Evolutionary conservation across 352 stramenopile genomes (phyloP).

Genomic region (Elongisporangium undulatum): DNA sequence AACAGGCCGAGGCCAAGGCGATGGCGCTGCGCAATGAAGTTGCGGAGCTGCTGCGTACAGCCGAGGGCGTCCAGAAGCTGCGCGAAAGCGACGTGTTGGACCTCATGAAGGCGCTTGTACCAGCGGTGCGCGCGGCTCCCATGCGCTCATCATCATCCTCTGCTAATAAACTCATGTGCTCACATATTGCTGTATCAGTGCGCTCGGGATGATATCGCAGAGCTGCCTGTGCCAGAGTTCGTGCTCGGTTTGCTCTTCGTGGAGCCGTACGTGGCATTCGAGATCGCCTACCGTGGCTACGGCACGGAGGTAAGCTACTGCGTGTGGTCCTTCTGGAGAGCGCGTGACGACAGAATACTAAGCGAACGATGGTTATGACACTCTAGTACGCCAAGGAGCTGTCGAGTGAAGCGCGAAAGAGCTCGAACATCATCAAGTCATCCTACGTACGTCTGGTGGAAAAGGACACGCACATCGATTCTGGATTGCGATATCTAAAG

Average conservation of each 20-base stretch:
- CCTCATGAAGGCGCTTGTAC: conserved; percentile 64
- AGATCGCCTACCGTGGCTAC: conserved; percentile 57
- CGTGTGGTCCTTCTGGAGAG: background rate
- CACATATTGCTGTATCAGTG: conserved; percentile 16
- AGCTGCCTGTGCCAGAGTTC: conserved; percentile 77
- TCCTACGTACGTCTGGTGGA: conserved; percentile 44
- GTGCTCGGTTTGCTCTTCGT: conserved; percentile 78
- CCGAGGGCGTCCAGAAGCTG: conserved; percentile 57
- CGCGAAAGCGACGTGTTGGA: conserved; percentile 41
- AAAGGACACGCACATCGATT: background rate
- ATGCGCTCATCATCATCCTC: background rate
- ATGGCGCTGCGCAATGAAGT: conserved; percentile 47
- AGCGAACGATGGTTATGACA: background rate
- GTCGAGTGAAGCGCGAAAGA: conserved; percentile 73
- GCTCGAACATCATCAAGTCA: conserved; percentile 72
- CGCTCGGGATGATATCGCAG: conserved; percentile 61
- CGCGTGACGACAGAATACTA: background rate
- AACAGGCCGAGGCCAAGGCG: conserved; percentile 54
- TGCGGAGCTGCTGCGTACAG: conserved; percentile 37
- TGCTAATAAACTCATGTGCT: background rate
- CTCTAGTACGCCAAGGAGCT: conserved; percentile 79
- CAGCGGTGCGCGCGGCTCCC: conserved; percentile 28
- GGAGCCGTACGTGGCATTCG: conserved; percentile 61
- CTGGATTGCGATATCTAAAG: background rate
- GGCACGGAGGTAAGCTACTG: conserved; percentile 38